Percentiles rank a stretch among this genome's conserved stretches.
Evolutionary conservation across 2,329 filamentous ascomycete species (phyloP).

Genomic region (Alternaria triticina): DNA sequence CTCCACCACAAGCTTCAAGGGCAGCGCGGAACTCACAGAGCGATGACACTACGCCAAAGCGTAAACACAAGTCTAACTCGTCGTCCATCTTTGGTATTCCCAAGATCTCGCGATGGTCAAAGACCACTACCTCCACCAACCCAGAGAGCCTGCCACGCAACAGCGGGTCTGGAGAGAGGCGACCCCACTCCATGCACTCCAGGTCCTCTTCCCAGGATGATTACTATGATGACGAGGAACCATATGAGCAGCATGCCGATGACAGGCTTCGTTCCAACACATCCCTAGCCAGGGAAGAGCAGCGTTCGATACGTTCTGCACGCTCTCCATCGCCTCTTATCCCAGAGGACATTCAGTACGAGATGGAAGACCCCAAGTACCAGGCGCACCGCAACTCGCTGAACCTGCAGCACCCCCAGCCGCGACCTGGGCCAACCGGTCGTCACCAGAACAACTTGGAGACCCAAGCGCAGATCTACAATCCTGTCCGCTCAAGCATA

Average conservation of each 20-base stretch:
- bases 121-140: conserved; percentile 89
- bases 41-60: conserved; percentile 79
- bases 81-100: conserved; percentile 77
- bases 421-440: conserved; percentile 73
- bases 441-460: conserved; percentile 77
- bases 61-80: conserved; percentile 86
- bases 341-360: conserved; percentile 57
- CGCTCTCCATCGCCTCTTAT: conserved; percentile 60
- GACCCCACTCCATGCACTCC: conserved; percentile 70
- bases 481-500: conserved; percentile 44
- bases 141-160: conserved; percentile 74
- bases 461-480: conserved; percentile 72
- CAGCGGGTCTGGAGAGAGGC: conserved; percentile 64
- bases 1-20: conserved; percentile 61
- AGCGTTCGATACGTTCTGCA: conserved; percentile 46
- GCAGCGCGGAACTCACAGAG: conserved; percentile 60
- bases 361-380: conserved; percentile 73
- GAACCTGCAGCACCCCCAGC: conserved; percentile 81
- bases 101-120: conserved; percentile 96
- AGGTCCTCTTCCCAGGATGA: conserved; percentile 78
- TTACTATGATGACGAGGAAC: conserved; percentile 64
- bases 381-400: conserved; percentile 81
- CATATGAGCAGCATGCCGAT: conserved; percentile 63
- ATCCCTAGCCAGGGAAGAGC: conserved; percentile 37
- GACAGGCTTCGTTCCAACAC: conserved; percentile 58